Conservation (phyloP, 2,329 filamentous ascomycete species). For the Lasiodiplodia sp. region DNA sequence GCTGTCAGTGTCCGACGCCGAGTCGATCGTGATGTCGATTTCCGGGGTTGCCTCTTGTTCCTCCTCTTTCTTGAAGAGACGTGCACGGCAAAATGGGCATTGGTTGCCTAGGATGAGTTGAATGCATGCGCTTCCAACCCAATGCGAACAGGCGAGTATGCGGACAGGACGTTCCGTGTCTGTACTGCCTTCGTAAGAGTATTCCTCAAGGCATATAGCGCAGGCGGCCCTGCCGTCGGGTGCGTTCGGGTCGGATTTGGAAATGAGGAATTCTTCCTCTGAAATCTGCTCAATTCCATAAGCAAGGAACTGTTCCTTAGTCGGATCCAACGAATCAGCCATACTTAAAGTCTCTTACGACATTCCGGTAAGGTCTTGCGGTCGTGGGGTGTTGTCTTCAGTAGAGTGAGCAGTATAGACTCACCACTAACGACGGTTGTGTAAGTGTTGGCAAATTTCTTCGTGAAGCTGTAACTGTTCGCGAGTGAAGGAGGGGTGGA, state of each 20-base stretch:
- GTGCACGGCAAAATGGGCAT: background rate
- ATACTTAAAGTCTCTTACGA: background rate
- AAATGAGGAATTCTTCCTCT: background rate
- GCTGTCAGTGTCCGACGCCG: background rate
- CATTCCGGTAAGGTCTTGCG: background rate
- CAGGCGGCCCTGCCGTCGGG: background rate
- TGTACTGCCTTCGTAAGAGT: background rate
- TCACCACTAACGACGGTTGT: too few relatives aligned
- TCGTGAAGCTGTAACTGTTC: background rate
- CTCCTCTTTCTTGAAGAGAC: background rate
- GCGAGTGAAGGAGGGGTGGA: background rate
- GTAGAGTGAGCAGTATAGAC: too few relatives aligned
- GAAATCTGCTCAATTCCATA: background rate
- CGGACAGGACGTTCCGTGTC: background rate
- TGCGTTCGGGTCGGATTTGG: background rate
- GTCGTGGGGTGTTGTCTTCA: background rate
- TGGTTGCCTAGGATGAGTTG: background rate
- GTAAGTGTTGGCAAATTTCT: background rate
- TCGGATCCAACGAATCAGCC: background rate
- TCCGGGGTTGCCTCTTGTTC: background rate
- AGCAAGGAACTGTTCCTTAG: background rate
- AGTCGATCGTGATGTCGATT: background rate
- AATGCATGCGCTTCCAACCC: background rate
- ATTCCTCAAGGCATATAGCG: slow-evolving; percentile 39
- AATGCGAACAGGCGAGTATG: background rate